These are phyloP conservation scores for Kondoa subrosea DNA, from an alignment of 768 basidiomycete species.

Conservation along the genomic window DNA sequence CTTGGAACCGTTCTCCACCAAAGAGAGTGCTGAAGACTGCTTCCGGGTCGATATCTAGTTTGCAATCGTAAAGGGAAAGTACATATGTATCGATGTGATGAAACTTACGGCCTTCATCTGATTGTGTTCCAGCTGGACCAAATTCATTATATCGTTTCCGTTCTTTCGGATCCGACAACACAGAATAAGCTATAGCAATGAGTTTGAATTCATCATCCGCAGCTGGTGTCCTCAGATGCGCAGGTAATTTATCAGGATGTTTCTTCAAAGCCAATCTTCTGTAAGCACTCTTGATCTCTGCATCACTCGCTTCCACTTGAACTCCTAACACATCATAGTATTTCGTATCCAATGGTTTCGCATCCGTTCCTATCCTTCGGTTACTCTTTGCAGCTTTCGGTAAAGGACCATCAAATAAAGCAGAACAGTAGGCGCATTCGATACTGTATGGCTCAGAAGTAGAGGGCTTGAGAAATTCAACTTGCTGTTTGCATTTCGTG, in stretches of 20 bases:
- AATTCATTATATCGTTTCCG: constrained; percentile 74
- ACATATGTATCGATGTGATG: neutral
- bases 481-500: constrained; percentile 17
- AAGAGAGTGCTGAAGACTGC: constrained; percentile 53
- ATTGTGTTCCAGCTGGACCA: constrained; percentile 54
- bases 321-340: constrained; percentile 71
- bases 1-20: constrained; percentile 67
- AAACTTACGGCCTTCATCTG: constrained; percentile 46
- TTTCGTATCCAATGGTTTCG: constrained; percentile 68
- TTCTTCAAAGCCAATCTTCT: constrained; percentile 60
- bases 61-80: constrained; percentile 38
- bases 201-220: constrained; percentile 51
- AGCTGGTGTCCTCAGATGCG: constrained; percentile 68
- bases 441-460: constrained; percentile 47
- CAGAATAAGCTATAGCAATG: constrained; percentile 56
- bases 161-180: constrained; percentile 51
- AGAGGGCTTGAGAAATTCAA: constrained; percentile 35
- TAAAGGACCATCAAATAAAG: constrained; percentile 31
- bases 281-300: constrained; percentile 84
- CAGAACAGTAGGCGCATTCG: constrained; percentile 53
- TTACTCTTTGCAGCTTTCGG: constrained; percentile 27
- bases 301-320: constrained; percentile 52
- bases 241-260: constrained; percentile 51
- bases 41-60: constrained; percentile 41
- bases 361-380: constrained; percentile 58